These are phyloP conservation scores for Calonectria pauciramosa DNA, from an alignment of 2,329 filamentous ascomycete genomes.

Conservation along the genomic window DNA sequence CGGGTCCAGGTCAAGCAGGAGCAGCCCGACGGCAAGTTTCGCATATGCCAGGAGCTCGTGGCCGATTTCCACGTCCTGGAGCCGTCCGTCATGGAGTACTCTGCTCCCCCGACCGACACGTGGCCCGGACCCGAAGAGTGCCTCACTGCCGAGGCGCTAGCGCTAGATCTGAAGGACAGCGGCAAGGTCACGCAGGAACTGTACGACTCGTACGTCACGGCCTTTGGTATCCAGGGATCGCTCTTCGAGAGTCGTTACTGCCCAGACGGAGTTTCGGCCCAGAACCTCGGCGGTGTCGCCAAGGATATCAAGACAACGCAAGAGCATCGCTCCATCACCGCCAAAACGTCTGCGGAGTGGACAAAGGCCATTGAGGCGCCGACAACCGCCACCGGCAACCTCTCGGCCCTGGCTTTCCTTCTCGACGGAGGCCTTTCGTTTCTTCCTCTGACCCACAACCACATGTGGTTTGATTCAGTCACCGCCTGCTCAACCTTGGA, in stretches of 20 bases:
- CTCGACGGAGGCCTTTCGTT: conserved; percentile 62
- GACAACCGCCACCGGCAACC: conserved; percentile 46
- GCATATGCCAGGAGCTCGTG: conserved; percentile 58
- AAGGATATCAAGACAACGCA: conserved; percentile 56
- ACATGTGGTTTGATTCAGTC: conserved; percentile 59
- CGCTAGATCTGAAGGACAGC: conserved; percentile 31
- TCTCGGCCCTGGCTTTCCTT: conserved; percentile 56
- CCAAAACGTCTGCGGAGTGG: conserved; percentile 59
- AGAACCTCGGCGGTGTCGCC: conserved; percentile 58
- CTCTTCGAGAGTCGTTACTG: conserved; percentile 54
- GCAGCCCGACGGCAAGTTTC: conserved; percentile 50
- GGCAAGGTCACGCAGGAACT: conserved; percentile 44
- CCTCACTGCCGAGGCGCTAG: conserved; percentile 24
- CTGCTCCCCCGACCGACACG: conserved; percentile 47
- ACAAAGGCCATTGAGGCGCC: conserved; percentile 44
- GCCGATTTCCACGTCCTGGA: conserved; percentile 63
- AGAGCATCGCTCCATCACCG: conserved; percentile 48
- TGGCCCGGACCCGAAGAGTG: conserved; percentile 50
- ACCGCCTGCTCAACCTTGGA: conserved; percentile 62
- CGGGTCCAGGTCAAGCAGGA: conserved; percentile 60
- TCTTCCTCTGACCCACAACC: conserved; percentile 57
- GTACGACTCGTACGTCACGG: conserved; percentile 36
- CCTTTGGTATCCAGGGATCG: conserved; percentile 47
- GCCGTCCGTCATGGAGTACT: conserved; percentile 53
- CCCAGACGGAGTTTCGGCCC: conserved; percentile 56